Evolutionary conservation across 257 asterid species (phyloP).

Genomic region (Solanum boliviense): DNA sequence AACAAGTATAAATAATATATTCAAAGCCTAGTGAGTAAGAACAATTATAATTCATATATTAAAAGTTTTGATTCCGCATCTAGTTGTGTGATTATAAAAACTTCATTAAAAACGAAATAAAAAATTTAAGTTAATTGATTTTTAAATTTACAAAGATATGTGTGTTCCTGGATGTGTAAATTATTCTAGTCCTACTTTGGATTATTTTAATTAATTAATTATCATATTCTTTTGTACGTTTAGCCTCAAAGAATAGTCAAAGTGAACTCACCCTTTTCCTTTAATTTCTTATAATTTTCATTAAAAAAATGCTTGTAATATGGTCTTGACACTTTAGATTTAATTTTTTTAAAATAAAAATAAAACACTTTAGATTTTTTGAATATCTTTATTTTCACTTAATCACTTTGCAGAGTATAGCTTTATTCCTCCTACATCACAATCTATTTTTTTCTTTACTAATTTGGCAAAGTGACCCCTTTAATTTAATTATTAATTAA

Average conservation of each 20-base stretch:
- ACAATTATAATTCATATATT: too few relatives aligned
- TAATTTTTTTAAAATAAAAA: too few relatives aligned
- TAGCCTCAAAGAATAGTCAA: background rate
- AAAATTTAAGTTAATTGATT: background rate
- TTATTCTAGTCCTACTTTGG: background rate
- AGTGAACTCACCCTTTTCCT: background rate
- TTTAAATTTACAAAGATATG: background rate
- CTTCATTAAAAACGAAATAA: too few relatives aligned
- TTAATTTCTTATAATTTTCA: background rate
- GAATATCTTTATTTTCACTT: background rate
- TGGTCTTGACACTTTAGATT: too few relatives aligned
- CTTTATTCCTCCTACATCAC: background rate
- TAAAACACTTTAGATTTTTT: background rate
- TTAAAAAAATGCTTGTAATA: background rate
- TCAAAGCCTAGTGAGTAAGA: too few relatives aligned
- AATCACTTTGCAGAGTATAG: background rate
- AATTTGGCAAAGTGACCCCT: background rate
- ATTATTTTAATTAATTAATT: background rate
- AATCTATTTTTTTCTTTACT: background rate
- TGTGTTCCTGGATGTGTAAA: background rate
- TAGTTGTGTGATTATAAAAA: too few relatives aligned
- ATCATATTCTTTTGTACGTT: background rate
- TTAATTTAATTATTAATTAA: background rate
- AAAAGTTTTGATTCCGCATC: fast-evolving
- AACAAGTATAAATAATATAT: too few relatives aligned